Evolutionary conservation across 2,329 filamentous ascomycete species (phyloP).

Genomic region (Neonectria hederae): DNA sequence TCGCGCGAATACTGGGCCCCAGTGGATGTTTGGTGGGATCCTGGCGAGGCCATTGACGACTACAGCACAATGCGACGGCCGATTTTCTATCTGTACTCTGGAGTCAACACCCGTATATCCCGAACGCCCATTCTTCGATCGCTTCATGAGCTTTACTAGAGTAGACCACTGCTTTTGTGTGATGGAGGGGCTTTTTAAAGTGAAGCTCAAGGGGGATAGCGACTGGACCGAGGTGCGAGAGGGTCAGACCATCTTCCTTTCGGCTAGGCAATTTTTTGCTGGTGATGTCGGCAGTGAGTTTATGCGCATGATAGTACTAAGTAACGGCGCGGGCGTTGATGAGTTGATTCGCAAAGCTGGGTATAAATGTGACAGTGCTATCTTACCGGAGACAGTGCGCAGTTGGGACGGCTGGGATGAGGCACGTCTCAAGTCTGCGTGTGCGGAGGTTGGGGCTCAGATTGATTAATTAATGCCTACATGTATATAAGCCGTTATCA

Average conservation of each 20-base stretch:
- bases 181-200: not conserved
- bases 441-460: conserved; percentile 17
- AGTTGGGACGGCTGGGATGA: conserved; percentile 18
- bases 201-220: conserved; percentile 3
- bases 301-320: not conserved
- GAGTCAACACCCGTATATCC: conserved; percentile 2
- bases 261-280: conserved; percentile 11
- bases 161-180: conserved; percentile 7
- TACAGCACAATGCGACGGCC: not conserved
- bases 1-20: not conserved
- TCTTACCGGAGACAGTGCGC: conserved; percentile 1
- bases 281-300: conserved; percentile 5
- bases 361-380: not conserved
- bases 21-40: conserved; percentile 12
- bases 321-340: conserved; percentile 3
- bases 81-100: conserved; percentile 2
- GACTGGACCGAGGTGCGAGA: not conserved
- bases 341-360: conserved; percentile 7
- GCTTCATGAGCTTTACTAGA: conserved; percentile 8
- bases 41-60: not conserved
- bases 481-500: not conserved
- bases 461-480: not conserved
- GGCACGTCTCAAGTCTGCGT: conserved; percentile 12
- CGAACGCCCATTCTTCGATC: conserved; percentile 12
- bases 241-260: not conserved